Conservation (phyloP, 495 filamentous ascomycete species). For the Penicillium cataractarum region DNA sequence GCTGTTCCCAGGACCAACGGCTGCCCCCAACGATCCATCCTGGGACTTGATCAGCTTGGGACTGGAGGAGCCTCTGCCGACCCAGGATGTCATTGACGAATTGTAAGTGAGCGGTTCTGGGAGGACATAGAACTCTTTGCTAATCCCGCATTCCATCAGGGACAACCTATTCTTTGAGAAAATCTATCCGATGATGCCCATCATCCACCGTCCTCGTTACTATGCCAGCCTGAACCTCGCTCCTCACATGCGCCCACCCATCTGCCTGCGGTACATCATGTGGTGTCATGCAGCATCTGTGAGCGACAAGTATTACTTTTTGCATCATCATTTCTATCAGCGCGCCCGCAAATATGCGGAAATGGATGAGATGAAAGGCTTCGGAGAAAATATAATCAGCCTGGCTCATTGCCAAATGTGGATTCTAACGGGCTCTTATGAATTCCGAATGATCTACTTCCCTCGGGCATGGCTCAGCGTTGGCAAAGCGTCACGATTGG, state of each 20-base stretch:
- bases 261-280: conserved; percentile 89
- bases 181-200: conserved; percentile 79
- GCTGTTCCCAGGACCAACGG: conserved; percentile 23
- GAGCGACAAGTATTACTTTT: conserved; percentile 73
- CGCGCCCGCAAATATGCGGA: conserved; percentile 89
- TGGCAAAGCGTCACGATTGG: conserved; percentile 73
- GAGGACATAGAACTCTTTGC: not conserved
- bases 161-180: conserved; percentile 90
- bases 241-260: conserved; percentile 82
- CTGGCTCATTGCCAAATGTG: conserved; percentile 83
- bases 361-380: conserved; percentile 87
- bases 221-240: conserved; percentile 82
- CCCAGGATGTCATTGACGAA: conserved; percentile 86
- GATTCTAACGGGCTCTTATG: conserved; percentile 76
- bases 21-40: conserved; percentile 52
- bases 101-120: conserved; percentile 58
- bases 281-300: conserved; percentile 87
- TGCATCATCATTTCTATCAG: conserved; percentile 85
- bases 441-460: conserved; percentile 98
- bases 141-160: conserved; percentile 44
- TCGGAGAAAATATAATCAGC: conserved; percentile 84
- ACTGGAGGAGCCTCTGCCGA: conserved; percentile 87
- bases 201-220: conserved; percentile 88
- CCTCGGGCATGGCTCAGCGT: conserved; percentile 93
- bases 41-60: conserved; percentile 97